phyloP scores from a whole-genome alignment of 1,284 basidiomycete species.

The Ustilago crameri region DNA sequence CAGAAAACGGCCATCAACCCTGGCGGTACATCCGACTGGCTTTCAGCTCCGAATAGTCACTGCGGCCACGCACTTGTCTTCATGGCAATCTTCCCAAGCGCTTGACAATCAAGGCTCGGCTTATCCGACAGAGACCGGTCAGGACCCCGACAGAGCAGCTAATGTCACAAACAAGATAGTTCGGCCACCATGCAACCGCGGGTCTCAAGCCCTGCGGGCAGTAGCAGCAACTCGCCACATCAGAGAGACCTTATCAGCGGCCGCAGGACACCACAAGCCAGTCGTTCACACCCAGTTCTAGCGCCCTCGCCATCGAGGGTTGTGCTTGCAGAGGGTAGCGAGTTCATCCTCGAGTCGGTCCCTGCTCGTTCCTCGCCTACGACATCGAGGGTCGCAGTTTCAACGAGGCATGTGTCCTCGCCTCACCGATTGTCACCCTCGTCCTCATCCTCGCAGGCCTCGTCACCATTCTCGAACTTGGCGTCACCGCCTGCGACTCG shows the following conservation, averaged over 20 bases:
- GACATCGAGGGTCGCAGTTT: not conserved
- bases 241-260: no score
- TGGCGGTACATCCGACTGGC: no score
- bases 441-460: conserved; percentile 5
- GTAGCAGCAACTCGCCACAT: conserved; percentile 5
- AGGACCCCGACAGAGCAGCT: not conserved
- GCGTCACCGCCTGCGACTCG: conserved; percentile 5
- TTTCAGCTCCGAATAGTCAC: no score
- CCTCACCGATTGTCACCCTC: conserved; percentile 3
- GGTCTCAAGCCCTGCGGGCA: conserved; percentile 5
- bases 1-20: no score
- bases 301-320: conserved; percentile 14
- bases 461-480: not conserved
- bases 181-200: not conserved
- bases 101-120: no score
- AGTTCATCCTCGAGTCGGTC: conserved; percentile 34
- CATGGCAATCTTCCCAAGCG: no score
- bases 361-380: conserved; percentile 13
- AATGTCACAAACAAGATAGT: not conserved
- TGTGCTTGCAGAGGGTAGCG: conserved; percentile 34
- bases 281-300: not conserved
- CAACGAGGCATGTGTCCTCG: conserved; percentile 13
- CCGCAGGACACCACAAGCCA: conserved; percentile 11
- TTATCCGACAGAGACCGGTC: conserved; percentile 4
- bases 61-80: no score